These are phyloP conservation scores for Tricholoma matsutake DNA, from an alignment of 768 basidiomycete genomes.

Conservation along the genomic window DNA sequence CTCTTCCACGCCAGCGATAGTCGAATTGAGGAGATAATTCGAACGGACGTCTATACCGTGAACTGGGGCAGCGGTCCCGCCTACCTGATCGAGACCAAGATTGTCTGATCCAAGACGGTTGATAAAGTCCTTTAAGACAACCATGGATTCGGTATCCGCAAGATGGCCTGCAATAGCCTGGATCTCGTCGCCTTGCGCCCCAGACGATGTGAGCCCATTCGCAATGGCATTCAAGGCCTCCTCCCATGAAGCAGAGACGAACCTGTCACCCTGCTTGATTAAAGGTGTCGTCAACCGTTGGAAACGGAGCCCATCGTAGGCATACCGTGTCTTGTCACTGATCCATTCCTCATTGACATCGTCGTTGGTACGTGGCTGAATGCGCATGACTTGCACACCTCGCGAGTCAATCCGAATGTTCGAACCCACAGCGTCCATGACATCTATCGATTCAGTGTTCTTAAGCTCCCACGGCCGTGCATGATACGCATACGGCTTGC, in stretches of 20 bases:
- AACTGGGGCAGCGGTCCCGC: constrained; percentile 65
- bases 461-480: constrained; percentile 98
- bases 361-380: constrained; percentile 95
- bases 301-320: constrained; percentile 92
- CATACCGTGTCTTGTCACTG: constrained; percentile 96
- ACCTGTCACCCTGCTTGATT: constrained; percentile 88
- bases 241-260: constrained; percentile 89
- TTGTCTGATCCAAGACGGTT: constrained; percentile 96
- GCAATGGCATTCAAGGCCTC: constrained; percentile 77
- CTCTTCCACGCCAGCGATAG: constrained; percentile 84
- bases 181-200: constrained; percentile 89
- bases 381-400: constrained; percentile 94
- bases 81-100: constrained; percentile 71
- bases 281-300: constrained; percentile 93
- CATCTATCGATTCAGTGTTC: constrained; percentile 95
- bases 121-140: constrained; percentile 89
- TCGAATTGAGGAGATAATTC: constrained; percentile 95
- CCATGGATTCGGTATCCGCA: constrained; percentile 91
- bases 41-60: constrained; percentile 89
- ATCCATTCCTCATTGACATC: constrained; percentile 99
- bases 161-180: constrained; percentile 91
- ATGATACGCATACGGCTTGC: constrained; percentile 98
- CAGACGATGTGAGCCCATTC: constrained; percentile 73
- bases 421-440: constrained; percentile 91
- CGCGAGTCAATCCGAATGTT: constrained; percentile 97